Evolutionary conservation across 768 basidiomycete genomes (phyloP), one percentile per base, ranked within the genome.

Genomic region (Scleroderma bovista): DNA sequence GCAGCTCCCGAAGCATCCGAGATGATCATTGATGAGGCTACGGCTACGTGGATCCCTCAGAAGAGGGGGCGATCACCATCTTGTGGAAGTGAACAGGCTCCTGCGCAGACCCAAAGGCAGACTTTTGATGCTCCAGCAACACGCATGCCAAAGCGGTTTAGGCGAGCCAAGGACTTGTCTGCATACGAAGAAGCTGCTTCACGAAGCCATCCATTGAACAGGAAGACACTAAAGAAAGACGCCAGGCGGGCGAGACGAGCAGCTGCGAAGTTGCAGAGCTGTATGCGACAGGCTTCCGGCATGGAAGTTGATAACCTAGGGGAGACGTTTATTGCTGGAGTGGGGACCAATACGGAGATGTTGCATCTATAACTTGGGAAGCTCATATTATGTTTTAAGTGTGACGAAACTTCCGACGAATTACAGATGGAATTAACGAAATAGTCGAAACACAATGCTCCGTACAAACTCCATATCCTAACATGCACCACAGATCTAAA

Each of bases 241-340:
- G 76, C 78, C 43, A 88, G 86, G 71, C 71, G 72, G 56, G 79
- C 76, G 33, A 72, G 80, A 58, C 80, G 79, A 61, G 75, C 76
- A 5, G 75, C 72, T 36, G 71, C 71, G 32, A 65, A 67, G 46
- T 36, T 50, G 12, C 41, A 33, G 33, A 50, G 48, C 3, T 47
- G 34, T 37, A 42, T 32, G 17, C 34, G 46, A 34, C 51, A 50
- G 11, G 26, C 38, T 3, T 45, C 12, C 15, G 58, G 61, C 6
- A 70, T 74, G 73, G 68, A 69, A 29, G 57, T 71, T 17, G 41
- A 43, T 29, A 23, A 29, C 15, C 23, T 43, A n/a, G 23, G 34
- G 41, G 50, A 46, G 15, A 60, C 56, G 3, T 58, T 63, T 43
- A 51, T 47, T 45, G 43, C 52, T 51, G 44, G 39, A 24, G 44